These are phyloP conservation scores for Stevia rebaudiana DNA, from an alignment of 140 eudicot species.

Conservation along the genomic window DNA sequence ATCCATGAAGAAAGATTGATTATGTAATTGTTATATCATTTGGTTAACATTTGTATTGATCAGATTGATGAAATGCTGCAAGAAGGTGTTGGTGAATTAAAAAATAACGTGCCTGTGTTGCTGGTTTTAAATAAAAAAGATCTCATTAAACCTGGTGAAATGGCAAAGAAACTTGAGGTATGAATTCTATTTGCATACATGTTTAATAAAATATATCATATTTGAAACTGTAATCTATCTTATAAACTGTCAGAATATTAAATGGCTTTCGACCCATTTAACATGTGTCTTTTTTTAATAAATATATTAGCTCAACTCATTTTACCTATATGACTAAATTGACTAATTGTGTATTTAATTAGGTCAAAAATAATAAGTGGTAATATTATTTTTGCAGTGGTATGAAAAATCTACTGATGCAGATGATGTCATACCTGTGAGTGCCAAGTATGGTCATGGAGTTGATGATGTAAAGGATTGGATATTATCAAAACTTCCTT, in stretches of 20 bases:
- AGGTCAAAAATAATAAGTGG: background rate
- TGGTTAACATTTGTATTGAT: slow-evolving; percentile 11
- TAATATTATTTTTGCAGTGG: slow-evolving; percentile 59
- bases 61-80: slow-evolving; percentile 83
- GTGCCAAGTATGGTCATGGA: slow-evolving; percentile 98
- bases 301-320: background rate
- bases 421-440: slow-evolving; percentile 96
- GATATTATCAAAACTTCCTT: slow-evolving; percentile 92
- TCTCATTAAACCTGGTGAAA: slow-evolving; percentile 96
- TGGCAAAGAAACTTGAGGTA: slow-evolving; percentile 87
- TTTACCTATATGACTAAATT: background rate
- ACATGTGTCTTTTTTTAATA: background rate
- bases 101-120: slow-evolving; percentile 61
- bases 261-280: background rate
- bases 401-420: slow-evolving; percentile 82
- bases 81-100: slow-evolving; percentile 70
- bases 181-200: background rate
- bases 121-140: slow-evolving; percentile 91
- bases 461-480: slow-evolving; percentile 94
- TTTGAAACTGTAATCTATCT: background rate
- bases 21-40: background rate
- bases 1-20: background rate
- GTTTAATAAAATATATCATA: background rate
- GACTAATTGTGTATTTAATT: background rate
- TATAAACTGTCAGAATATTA: background rate